Evolutionary conservation across 208 protist genomes (phyloP), one percentile per base, ranked within the genome.

Genomic region (Trypanosoma lewisi): DNA sequence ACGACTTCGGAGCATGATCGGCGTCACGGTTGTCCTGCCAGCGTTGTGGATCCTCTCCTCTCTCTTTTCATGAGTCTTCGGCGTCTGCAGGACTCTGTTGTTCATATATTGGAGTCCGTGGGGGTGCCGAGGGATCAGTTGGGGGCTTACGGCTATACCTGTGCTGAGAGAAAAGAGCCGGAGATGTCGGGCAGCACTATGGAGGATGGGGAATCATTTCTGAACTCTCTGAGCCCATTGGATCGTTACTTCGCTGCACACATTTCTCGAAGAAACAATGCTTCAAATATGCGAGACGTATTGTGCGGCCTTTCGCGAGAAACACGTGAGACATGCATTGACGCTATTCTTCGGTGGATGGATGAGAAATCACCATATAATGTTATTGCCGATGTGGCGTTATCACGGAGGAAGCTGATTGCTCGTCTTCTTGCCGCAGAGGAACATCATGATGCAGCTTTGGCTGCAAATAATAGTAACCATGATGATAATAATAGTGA

Each of bases 1-100:
- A 19, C 25, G 6, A 65, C 58, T 0, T 23, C 9, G 8, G 11
- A 53, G 51, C 59, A 48, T 25, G 49, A 73, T 2, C 48, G 78
- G 17, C 80, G 86, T 3, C 76, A 70, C 41, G 83, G 81, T 23
- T 74, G 70, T 0, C 70, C 83, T 1, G 65, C 77, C 0, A 55
- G 68, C 19, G 83, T 84, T 9, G 80, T 91, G 4, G 83, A 89
- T 33, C 81, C 89, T 8, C 70, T 95, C 9, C 71, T 88, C 3
- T 85, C 83, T 6, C 60, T 91, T 6, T 63, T 92, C 6, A 74
- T 75, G 30, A 77, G 79, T 48, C 59, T 95, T 9, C 78, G 60
- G 11, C 77, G 70, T 2, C 59, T 94, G 41, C 60, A 87, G 62
- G 69, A 73, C 0, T 56, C 36, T 12, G 47, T 91, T 0, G 4